Percentiles rank a stretch among this genome's conserved stretches.
Evolutionary conservation across 345 rosid species (phyloP).

Genomic region (Bretschneidera sinensis): DNA sequence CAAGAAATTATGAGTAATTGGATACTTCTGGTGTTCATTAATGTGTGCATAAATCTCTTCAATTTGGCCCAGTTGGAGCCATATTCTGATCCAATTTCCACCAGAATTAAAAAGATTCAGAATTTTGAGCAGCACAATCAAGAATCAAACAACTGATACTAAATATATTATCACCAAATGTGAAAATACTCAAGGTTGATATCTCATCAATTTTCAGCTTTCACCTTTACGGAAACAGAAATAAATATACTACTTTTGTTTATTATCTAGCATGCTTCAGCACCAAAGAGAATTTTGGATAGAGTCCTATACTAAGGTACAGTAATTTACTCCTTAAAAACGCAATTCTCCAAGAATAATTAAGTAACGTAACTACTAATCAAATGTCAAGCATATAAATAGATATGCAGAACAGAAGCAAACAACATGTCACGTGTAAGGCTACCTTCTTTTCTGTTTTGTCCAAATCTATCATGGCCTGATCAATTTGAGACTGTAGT

Average conservation of each 20-base stretch:
- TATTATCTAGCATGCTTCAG: too few species aligned
- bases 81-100: not conserved
- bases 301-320: not conserved
- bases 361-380: not conserved
- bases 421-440: not conserved
- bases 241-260: too few species aligned
- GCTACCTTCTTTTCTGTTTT: constrained; percentile 90
- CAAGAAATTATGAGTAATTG: not conserved
- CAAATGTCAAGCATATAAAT: not conserved
- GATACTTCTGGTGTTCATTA: too few species aligned
- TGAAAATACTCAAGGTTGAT: not conserved
- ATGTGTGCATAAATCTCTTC: not conserved
- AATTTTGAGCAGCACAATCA: not conserved
- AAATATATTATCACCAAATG: too few species aligned
- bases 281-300: too few species aligned
- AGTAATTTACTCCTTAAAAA: not conserved
- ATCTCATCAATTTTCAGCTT: not conserved
- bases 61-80: not conserved
- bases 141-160: not conserved
- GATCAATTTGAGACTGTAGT: constrained; percentile 85
- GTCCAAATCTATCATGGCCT: constrained; percentile 96
- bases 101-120: not conserved
- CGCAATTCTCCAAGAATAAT: not conserved
- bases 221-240: too few species aligned
- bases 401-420: too few species aligned